Conservation (phyloP, 768 basidiomycete species). For the Suillus luteus region DNA sequence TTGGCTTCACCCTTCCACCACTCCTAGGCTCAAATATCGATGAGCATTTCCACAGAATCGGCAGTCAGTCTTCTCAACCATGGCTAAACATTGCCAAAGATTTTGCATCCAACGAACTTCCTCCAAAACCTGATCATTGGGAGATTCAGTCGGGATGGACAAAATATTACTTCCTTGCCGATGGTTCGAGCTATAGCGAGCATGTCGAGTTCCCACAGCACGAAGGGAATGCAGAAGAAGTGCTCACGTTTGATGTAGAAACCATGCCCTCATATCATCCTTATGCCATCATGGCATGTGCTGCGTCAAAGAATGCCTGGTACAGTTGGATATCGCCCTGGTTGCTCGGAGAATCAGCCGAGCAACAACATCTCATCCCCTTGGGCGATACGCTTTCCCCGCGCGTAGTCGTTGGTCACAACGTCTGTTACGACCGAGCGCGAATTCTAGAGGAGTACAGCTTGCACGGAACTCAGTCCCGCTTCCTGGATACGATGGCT, state of each 20-base stretch:
- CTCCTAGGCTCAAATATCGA: conserved; percentile 81
- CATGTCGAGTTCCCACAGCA: conserved; percentile 68
- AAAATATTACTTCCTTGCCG: conserved; percentile 67
- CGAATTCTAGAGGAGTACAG: conserved; percentile 83
- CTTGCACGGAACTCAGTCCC: conserved; percentile 62
- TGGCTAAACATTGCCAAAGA: conserved; percentile 70
- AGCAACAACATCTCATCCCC: conserved; percentile 69
- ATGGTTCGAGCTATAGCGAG: conserved; percentile 79
- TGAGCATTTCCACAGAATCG: conserved; percentile 88
- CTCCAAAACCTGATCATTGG: conserved; percentile 61
- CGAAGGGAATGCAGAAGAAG: conserved; percentile 62
- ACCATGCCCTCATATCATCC: conserved; percentile 83
- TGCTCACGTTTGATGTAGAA: conserved; percentile 93
- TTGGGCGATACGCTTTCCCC: conserved; percentile 56
- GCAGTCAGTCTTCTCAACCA: conserved; percentile 66
- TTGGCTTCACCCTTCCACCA: conserved; percentile 77
- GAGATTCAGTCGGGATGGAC: conserved; percentile 82
- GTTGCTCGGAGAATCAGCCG: conserved; percentile 67
- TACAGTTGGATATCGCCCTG: conserved; percentile 97
- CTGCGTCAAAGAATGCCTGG: conserved; percentile 83
- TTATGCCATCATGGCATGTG: conserved; percentile 87
- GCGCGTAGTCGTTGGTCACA: conserved; percentile 87
- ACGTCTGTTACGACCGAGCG: conserved; percentile 91
- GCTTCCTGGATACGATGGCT: conserved; percentile 94
- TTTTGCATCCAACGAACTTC: conserved; percentile 55